Evolutionary conservation across 331 rosid species (phyloP).

Genomic region (Quercus phellos): DNA sequence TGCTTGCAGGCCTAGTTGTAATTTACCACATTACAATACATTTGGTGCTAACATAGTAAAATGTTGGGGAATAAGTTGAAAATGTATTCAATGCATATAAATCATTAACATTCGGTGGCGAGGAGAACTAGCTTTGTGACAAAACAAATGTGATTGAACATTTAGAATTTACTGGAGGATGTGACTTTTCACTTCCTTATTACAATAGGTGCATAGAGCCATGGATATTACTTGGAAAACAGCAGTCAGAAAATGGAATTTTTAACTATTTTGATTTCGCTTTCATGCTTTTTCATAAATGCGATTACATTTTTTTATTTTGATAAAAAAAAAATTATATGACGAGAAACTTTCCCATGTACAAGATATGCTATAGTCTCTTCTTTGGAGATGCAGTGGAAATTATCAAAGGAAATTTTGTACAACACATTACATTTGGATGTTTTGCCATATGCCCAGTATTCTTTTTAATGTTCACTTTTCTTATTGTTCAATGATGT

Average conservation of each 20-base stretch:
- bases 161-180: not conserved
- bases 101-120: not conserved
- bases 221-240: not conserved
- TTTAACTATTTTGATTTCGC: not conserved
- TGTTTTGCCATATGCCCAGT: not conserved
- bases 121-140: not conserved
- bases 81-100: not conserved
- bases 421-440: not conserved
- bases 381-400: not conserved
- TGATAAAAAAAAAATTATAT: not conserved
- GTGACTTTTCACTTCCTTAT: not conserved
- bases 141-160: not conserved
- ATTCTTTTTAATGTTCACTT: conserved; percentile 2
- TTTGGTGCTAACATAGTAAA: not conserved
- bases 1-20: not conserved
- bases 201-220: not conserved
- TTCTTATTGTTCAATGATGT: conserved; percentile 5
- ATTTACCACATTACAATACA: not conserved
- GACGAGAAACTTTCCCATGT: not conserved
- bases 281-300: not conserved
- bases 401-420: not conserved
- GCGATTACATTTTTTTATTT: not conserved
- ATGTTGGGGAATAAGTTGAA: not conserved
- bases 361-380: not conserved
- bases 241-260: not conserved